These are phyloP conservation scores for Coemansia sp. DNA, from an alignment of 192 early-diverging fungal genomes.

Conservation along the genomic window DNA sequence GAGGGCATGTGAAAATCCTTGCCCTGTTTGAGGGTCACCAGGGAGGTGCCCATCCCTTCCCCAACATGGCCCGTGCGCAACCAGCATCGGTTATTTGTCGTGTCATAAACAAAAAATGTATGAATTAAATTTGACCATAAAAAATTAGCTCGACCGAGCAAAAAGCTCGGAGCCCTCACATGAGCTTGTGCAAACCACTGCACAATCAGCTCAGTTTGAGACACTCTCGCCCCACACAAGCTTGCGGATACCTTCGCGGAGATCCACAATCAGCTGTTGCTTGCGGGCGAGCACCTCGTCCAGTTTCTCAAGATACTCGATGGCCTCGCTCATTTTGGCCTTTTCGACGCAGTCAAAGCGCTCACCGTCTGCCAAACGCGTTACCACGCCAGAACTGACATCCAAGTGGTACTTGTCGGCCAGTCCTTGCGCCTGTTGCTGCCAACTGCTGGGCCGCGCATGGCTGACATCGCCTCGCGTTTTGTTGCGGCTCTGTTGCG, in stretches of 20 bases:
- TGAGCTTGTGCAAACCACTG: no score
- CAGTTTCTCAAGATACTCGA: slow-evolving; percentile 62
- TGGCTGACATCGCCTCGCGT: slow-evolving; percentile 3
- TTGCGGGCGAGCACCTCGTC: slow-evolving; percentile 62
- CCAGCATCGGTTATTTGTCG: neutral
- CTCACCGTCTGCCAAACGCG: slow-evolving; percentile 37
- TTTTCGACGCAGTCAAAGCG: slow-evolving; percentile 52
- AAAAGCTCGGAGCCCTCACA: no score
- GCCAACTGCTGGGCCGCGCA: slow-evolving; percentile 32
- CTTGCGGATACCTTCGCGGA: slow-evolving; percentile 43
- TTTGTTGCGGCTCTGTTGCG: slow-evolving; percentile 31
- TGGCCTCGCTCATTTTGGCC: slow-evolving; percentile 62
- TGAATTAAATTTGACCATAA: no score
- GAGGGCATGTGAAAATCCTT: slow-evolving; percentile 2
- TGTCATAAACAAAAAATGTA: neutral
- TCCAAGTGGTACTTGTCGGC: slow-evolving; percentile 49
- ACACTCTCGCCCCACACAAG: slow-evolving; percentile 29
- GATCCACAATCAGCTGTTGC: slow-evolving; percentile 55
- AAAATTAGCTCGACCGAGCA: no score
- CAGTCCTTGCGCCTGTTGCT: slow-evolving; percentile 41
- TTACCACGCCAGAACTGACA: slow-evolving; percentile 27
- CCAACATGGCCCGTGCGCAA: slow-evolving; percentile 2
- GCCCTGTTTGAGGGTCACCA: neutral
- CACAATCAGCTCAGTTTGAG: neutral
- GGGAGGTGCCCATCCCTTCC: neutral